Evolutionary conservation across 1,284 basidiomycete species (phyloP).

Genomic region (Malassezia sympodialis): DNA sequence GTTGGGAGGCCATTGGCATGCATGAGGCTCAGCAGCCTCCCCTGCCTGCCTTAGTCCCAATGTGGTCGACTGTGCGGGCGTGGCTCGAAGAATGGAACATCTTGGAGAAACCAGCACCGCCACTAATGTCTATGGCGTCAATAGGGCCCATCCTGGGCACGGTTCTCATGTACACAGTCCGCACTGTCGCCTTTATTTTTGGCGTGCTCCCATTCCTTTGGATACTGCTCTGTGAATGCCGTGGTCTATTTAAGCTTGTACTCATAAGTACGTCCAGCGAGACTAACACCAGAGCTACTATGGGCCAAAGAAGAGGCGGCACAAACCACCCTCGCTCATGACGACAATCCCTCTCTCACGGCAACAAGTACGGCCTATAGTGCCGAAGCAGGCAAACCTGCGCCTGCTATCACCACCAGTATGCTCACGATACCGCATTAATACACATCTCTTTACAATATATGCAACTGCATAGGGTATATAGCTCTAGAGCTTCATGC

Average conservation of each 20-base stretch:
- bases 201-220: constrained; percentile 1
- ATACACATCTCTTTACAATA: background rate
- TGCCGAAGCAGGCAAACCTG: background rate
- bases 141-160: background rate
- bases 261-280: background rate
- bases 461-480: background rate
- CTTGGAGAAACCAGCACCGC: background rate
- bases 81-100: background rate
- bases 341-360: background rate
- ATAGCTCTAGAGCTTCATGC: background rate
- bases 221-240: background rate
- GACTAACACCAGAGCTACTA: background rate
- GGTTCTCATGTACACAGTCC: background rate
- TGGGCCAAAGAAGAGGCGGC: background rate
- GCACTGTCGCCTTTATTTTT: background rate
- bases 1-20: background rate
- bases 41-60: background rate
- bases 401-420: background rate
- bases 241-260: background rate
- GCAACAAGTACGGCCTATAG: background rate
- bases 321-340: background rate
- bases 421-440: background rate
- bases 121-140: background rate
- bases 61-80: background rate
- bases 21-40: background rate